Evolutionary conservation across 371 early-diverging fungal genomes (phyloP).

Genomic region (Apophysomyces elegans): DNA sequence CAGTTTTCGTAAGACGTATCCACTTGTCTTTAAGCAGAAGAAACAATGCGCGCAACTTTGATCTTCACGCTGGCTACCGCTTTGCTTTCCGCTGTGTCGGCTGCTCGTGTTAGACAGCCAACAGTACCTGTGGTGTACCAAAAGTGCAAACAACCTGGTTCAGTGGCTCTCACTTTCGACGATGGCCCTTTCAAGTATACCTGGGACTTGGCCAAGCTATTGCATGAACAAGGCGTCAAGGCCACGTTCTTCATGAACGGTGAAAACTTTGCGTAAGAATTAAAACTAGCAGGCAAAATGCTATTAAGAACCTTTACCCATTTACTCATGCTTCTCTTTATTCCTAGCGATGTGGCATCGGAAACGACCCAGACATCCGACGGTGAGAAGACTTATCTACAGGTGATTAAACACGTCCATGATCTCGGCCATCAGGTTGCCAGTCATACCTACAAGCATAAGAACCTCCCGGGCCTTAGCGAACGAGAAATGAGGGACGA

Average conservation of each 20-base stretch:
- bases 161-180: slow-evolving; percentile 63
- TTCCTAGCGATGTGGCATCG: slow-evolving; percentile 23
- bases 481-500: slow-evolving; percentile 24
- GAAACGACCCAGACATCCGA: slow-evolving; percentile 22
- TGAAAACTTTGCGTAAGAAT: slow-evolving; percentile 42
- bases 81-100: background rate
- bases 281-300: background rate
- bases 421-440: slow-evolving; percentile 57
- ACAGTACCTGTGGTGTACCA: background rate
- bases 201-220: slow-evolving; percentile 36
- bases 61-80: background rate
- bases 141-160: slow-evolving; percentile 44
- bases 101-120: background rate
- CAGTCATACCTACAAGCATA: slow-evolving; percentile 62
- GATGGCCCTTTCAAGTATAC: slow-evolving; percentile 58
- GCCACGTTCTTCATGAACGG: slow-evolving; percentile 70
- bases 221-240: slow-evolving; percentile 41
- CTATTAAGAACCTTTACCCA: too few species aligned
- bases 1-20: too few species aligned
- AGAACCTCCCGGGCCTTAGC: slow-evolving; percentile 28
- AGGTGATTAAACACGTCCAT: slow-evolving; percentile 44
- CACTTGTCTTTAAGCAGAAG: too few species aligned
- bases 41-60: background rate
- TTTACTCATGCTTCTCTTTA: background rate
- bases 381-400: slow-evolving; percentile 28